phyloP scores from a whole-genome alignment of 2,329 filamentous ascomycete species.

The Venturia asperata region DNA sequence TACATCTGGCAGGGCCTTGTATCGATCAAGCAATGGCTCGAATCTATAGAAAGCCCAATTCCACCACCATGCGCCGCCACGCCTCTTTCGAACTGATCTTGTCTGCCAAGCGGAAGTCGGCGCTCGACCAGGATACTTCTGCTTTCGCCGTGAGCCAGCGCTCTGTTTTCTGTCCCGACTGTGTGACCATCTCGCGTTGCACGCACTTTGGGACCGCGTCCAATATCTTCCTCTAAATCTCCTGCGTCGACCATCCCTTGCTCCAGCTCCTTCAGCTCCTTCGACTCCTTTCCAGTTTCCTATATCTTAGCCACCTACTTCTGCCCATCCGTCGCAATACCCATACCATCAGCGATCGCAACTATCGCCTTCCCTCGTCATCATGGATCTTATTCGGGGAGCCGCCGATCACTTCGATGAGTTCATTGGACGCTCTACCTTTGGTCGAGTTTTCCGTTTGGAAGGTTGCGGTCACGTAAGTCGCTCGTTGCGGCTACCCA shows the following conservation, averaged over 20 bases:
- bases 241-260: neutral
- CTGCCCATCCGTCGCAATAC: neutral
- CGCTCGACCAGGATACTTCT: constrained; percentile 7
- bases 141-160: neutral
- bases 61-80: too few species aligned
- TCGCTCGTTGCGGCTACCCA: constrained; percentile 23
- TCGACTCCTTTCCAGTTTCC: neutral
- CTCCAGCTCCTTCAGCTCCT: neutral
- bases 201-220: neutral
- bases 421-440: constrained; percentile 27
- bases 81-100: neutral
- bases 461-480: constrained; percentile 77
- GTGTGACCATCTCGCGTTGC: neutral
- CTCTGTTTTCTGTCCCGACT: constrained; percentile 5
- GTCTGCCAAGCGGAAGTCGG: neutral
- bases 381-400: constrained; percentile 22
- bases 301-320: neutral
- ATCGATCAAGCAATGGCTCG: neutral
- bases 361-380: neutral
- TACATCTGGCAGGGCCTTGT: neutral
- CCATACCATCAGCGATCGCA: neutral
- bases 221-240: neutral
- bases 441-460: constrained; percentile 56
- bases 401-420: constrained; percentile 20
- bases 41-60: constrained; percentile 1